Base-by-base conservation (phyloP, 1,284 basidiomycete species). In the Ganoderma multipileum region DNA sequence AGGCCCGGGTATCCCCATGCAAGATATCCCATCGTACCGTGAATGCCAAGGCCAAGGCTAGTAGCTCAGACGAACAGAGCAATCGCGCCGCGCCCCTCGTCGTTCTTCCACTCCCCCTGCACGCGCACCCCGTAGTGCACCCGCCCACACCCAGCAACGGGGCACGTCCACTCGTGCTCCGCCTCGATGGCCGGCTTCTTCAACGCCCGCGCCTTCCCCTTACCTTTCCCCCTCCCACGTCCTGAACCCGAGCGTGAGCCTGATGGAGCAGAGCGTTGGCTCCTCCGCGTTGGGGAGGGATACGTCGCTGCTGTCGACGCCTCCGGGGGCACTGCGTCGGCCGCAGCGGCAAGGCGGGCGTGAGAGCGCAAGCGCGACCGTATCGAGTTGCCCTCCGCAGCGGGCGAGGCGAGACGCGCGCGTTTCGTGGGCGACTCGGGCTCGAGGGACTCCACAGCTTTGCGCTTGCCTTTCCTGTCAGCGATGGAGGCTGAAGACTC, bases 161-260 rank as follows among this genome's bases (percentile, higher is more conserved):
- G 91, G 74, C 91, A 93, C 30, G 64, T 74, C 90, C 90, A 93
- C 70, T 85, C 82, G 72, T 85, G 81, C 71, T 83, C 82, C 52
- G 79, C 86, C 71, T 87, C 83, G 16, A 88, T 76, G 28, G 41
- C 65, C 0, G 67, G 67, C 54, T 78, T 79, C 54, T 54, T 68
- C 4, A 79, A 79, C 44, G 72, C 75, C 55, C 66, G 44, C 57
- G 73, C 80, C 64, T 79, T 79, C 61, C 78, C 81, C 73, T 83
- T 83, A 9, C 77, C 82, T 71, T 83, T 83, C 20, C 77, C 79
- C 69, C 79, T 82, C 58, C 75, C 71, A 18, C 71, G 64, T 23
- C 23, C 20, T 16, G 8, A 8, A 20, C 33, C 26, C 54, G 47
- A 18, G 12, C 55, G 33, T 23, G 36, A 58, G 20, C n/a, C n/a